Evolutionary conservation across 805 yeast species (phyloP), one percentile per base, ranked within the genome.

Genomic region (Ogataea parapolymorpha): DNA sequence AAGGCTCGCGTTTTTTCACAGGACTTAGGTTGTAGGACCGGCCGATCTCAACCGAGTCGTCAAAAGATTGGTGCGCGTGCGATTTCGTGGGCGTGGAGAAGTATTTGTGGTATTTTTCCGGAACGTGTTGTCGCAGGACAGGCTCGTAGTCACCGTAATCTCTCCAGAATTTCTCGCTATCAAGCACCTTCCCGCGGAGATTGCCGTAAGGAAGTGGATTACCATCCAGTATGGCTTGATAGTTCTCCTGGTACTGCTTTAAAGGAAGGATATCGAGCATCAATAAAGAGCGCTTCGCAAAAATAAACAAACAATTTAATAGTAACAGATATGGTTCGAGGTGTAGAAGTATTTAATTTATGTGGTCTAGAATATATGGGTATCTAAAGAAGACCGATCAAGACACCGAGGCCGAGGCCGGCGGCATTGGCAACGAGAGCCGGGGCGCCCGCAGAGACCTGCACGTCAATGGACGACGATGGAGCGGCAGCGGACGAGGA

Each of bases 21-120:
- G 63, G 63, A 40, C 63, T 59, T 18, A 61, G 38, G 32, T 54
- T 59, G 18, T 57, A 49, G n/a, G 54, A 49, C 27, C 65, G 49
- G 3, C 62, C 63, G 16, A 55, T 11, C 37, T 61, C 65, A 32
- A 59, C 53, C 5, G 58, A 54, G 31, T 45, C 50, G 30, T 44
- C 53, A 7, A 33, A 7, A 15, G 30, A 7, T 20, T 27, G 10
- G 18, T 10, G 5, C 12, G 13, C 12, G 34, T 24, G 35, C 11
- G 26, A 15, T 17, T 37, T 35, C 6, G 16, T 26, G 13, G 49
- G 45, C 7, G 39, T 34, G 3, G 26, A 22, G 35, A 62, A 62
- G 37, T 58, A 61, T 26, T 42, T 45, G 8, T 29, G 34, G 35
- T 60, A 59, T 37, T 56, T 54, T 1, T 33, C 39, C 6, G 67